A percentile compares a stretch with the other conserved stretches of the same genome.
These are phyloP conservation scores for Populus tomentosa DNA, from an alignment of 441 rosid species.

Conservation along the genomic window DNA sequence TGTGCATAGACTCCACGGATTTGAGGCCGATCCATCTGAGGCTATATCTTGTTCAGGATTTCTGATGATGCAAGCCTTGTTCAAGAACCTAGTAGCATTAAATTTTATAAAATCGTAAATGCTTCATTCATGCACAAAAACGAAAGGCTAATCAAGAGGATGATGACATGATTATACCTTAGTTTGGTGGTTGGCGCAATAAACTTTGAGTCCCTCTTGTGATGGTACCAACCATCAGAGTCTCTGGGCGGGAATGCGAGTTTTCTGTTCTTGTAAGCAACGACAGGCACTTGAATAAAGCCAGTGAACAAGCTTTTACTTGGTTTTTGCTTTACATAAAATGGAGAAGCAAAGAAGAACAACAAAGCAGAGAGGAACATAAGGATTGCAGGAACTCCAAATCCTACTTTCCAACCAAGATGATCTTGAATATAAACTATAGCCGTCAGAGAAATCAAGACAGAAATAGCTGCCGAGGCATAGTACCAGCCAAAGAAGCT, in stretches of 20 bases:
- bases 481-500: conserved; percentile 91
- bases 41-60: conserved; percentile 58
- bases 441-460: conserved; percentile 63
- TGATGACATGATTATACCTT: conserved; percentile 34
- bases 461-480: conserved; percentile 60
- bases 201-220: conserved; percentile 35
- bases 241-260: conserved; percentile 40
- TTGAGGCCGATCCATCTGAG: conserved; percentile 48
- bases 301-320: conserved; percentile 64
- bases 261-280: conserved; percentile 60
- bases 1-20: conserved; percentile 85
- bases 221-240: conserved; percentile 42
- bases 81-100: conserved; percentile 51
- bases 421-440: conserved; percentile 83
- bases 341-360: conserved; percentile 65
- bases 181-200: conserved; percentile 49
- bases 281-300: conserved; percentile 60
- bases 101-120: neutral
- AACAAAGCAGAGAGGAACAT: conserved; percentile 53
- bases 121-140: neutral
- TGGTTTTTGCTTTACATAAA: conserved; percentile 54
- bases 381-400: conserved; percentile 74
- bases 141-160: neutral
- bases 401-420: conserved; percentile 78
- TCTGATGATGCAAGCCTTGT: conserved; percentile 76